Conservation (phyloP, 1,139 yeast genomes). For the Candida albicans region DNA sequence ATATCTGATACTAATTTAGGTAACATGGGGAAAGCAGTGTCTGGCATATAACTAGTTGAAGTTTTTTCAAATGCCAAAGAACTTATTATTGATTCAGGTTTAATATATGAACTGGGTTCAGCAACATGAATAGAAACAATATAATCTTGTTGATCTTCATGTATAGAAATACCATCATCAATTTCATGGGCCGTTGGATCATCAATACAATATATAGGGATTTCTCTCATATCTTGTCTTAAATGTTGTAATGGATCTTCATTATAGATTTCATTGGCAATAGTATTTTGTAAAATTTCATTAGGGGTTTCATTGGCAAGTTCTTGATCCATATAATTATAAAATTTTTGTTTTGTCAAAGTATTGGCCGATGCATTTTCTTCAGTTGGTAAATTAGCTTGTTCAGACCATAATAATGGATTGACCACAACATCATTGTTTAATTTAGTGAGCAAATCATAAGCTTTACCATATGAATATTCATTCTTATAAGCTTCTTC, state of each 20-base stretch:
- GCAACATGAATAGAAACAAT: constrained; percentile 77
- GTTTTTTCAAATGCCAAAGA: constrained; percentile 61
- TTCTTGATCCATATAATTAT: constrained; percentile 26
- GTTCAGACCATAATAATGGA: constrained; percentile 50
- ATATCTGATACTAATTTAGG: constrained; percentile 56
- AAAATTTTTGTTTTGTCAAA: constrained; percentile 45
- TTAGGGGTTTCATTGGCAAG: not conserved
- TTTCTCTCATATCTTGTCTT: constrained; percentile 37
- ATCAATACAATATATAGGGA: constrained; percentile 83
- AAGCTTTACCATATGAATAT: constrained; percentile 49
- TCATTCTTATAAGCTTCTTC: constrained; percentile 31
- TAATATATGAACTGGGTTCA: constrained; percentile 72
- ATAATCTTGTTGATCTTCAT: constrained; percentile 31
- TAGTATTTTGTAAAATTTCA: not conserved
- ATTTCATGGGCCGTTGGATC: constrained; percentile 80
- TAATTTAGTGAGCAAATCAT: constrained; percentile 37
- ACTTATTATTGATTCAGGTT: constrained; percentile 50
- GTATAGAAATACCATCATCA: constrained; percentile 86
- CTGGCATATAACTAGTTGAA: constrained; percentile 76
- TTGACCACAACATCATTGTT: constrained; percentile 29
- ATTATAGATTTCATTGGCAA: constrained; percentile 24
- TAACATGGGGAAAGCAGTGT: constrained; percentile 63
- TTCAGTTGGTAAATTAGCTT: constrained; percentile 41
- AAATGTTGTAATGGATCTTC: constrained; percentile 34
- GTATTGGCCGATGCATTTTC: constrained; percentile 34